Base-by-base conservation (phyloP, 495 filamentous ascomycete genomes). In the Aspergillus incahuasiensis region DNA sequence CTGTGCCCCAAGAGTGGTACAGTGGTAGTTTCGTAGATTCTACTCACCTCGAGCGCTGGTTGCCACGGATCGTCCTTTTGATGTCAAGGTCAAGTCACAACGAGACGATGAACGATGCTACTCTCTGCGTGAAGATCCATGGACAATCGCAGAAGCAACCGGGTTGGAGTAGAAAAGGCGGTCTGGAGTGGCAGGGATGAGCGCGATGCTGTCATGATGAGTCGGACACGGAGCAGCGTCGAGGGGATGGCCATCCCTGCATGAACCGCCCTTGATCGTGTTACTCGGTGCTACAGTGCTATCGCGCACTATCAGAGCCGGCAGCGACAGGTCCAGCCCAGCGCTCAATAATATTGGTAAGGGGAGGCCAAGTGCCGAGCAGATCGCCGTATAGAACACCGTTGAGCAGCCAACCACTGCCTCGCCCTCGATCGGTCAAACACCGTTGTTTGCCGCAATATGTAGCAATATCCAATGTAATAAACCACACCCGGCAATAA, bases 91-190 rank as follows among this genome's bases (percentile, higher is more conserved):
- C 32, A 12, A 35, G 32, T 35, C 32, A 15, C 5, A 15, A 19
- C 18, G 30, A 24, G 24, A 52, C 43, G 50, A 52, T 42, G 20
- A 15, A 11, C 21, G 41, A 52, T 30, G 50, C 24, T 51, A 34
- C 30, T 6, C 13, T 35, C 13, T 5, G 4, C 7, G 13, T 11
- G 38, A 40, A 18, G 38, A 18, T 18, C 38, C 38, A 40, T 40
- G 38, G 38, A 16, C 18, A 7, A 18, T 22, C 19, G 13, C 42
- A 38, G 46, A 44, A 39, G 40, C 21, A 15, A 47, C 42, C 18
- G 48, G n/a, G 9, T 54, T 39, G 32, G 52, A 38, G 44, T 48
- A 44, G 32, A 55, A 55, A 41, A 55, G 53, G 53, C 53, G 53
- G 53, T 55, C 44, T 48, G 28, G 53, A 20, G 22, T 44, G 35